Evolutionary conservation across 345 rosid genomes (phyloP).

Genomic region (Erodium maritimum): DNA sequence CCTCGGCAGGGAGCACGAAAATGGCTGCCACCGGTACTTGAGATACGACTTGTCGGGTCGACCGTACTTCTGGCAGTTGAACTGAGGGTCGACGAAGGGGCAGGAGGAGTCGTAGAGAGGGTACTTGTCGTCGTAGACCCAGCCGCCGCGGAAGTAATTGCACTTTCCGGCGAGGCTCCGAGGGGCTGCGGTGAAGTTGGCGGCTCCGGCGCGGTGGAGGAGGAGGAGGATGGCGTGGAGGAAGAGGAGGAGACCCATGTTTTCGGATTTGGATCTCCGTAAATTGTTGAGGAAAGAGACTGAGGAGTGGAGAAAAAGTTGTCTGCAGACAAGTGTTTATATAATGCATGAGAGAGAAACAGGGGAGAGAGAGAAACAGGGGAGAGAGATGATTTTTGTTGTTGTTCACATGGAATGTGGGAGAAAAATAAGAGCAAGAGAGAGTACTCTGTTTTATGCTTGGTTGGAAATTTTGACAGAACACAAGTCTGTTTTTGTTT

Average conservation of each 20-base stretch:
- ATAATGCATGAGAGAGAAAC: neutral
- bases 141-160: conserved; percentile 31
- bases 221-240: neutral
- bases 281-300: neutral
- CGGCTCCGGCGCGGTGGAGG: neutral
- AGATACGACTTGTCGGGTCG: conserved; percentile 25
- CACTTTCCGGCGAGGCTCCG: conserved; percentile 9
- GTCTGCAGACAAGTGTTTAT: neutral
- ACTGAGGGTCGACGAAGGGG: conserved; percentile 31
- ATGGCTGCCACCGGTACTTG: conserved; percentile 36
- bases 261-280: neutral
- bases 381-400: neutral
- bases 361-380: neutral
- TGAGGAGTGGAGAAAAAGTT: neutral
- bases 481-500: too few species aligned
- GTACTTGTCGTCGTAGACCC: conserved; percentile 29
- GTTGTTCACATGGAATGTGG: neutral
- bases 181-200: neutral
- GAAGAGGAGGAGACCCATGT: neutral
- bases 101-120: conserved; percentile 33
- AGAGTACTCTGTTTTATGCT: neutral
- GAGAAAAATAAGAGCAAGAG: neutral
- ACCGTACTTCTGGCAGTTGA: conserved; percentile 32
- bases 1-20: conserved; percentile 31
- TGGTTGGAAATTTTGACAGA: too few species aligned